A percentile compares a stretch with the other conserved stretches of the same genome.
Conservation (phyloP, 768 basidiomycete genomes). For the Holtermanniella nyarrowii region DNA sequence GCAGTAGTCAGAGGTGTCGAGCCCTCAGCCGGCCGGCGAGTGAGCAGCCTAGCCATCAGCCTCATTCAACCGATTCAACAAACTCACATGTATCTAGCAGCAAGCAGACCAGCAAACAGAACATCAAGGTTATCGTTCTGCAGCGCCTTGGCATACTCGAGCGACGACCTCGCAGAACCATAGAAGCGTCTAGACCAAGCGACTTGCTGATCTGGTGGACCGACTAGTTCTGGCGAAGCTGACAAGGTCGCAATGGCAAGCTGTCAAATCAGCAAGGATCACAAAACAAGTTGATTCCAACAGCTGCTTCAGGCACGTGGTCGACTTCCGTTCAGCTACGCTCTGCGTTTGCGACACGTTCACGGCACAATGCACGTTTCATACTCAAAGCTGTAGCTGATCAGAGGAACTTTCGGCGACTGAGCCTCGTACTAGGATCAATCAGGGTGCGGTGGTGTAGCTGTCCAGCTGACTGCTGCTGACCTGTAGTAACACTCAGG, state of each 20-base stretch:
- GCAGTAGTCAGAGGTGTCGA: slow-evolving; percentile 42
- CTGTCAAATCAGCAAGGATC: slow-evolving; percentile 9
- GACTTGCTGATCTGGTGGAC: slow-evolving; percentile 29
- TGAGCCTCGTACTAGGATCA: no score
- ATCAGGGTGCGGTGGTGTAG: no score
- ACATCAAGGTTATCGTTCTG: slow-evolving; percentile 42
- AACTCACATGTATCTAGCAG: slow-evolving; percentile 42
- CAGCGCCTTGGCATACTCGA: slow-evolving; percentile 41
- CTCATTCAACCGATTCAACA: not conserved
- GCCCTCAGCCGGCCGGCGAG: slow-evolving; percentile 41
- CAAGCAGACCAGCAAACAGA: slow-evolving; percentile 39
- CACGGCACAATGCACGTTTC: no score
- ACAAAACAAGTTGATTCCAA: not conserved
- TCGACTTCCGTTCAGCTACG: no score
- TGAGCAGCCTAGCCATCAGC: slow-evolving; percentile 34
- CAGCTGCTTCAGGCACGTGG: not conserved
- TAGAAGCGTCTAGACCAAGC: slow-evolving; percentile 41
- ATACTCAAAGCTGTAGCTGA: no score
- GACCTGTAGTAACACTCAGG: no score
- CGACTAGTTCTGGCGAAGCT: slow-evolving; percentile 35
- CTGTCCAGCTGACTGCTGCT: no score
- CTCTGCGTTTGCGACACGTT: no score
- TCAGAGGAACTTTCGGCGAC: no score
- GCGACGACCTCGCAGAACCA: slow-evolving; percentile 33
- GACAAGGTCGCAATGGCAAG: slow-evolving; percentile 41